These are phyloP conservation scores for carrot (Daucus carota) DNA, from an alignment of 129 eudicot genomes.

Conservation along the genomic window DH1_v3.0 NC_030383.2:56023501-56024000, in stretches of 20 bases:
- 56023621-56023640: not conserved
- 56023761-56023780: not conserved
- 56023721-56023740: not conserved
- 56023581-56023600: not conserved
- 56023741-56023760: not conserved
- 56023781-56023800: not conserved
- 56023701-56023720: not conserved
- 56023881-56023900: slow-evolving; percentile 71
- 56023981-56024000: not conserved
- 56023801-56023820: not conserved
- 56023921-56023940: slow-evolving; percentile 70
- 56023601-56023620: not conserved
- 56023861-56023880: slow-evolving; percentile 78
- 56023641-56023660: not conserved
- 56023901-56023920: slow-evolving; percentile 91
- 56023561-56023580: not conserved
- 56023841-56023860: not conserved
- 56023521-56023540: not conserved
- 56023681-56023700: not conserved
- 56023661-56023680: not conserved
- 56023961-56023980: not conserved
- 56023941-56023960: slow-evolving; percentile 14
- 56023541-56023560: not conserved
- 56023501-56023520: not conserved
- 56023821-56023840: not conserved